A percentile compares a stretch with the other conserved stretches of the same genome.
Evolutionary conservation across 2,329 filamentous ascomycete genomes (phyloP).

Genomic region (Trichoderma koningiopsis): DNA sequence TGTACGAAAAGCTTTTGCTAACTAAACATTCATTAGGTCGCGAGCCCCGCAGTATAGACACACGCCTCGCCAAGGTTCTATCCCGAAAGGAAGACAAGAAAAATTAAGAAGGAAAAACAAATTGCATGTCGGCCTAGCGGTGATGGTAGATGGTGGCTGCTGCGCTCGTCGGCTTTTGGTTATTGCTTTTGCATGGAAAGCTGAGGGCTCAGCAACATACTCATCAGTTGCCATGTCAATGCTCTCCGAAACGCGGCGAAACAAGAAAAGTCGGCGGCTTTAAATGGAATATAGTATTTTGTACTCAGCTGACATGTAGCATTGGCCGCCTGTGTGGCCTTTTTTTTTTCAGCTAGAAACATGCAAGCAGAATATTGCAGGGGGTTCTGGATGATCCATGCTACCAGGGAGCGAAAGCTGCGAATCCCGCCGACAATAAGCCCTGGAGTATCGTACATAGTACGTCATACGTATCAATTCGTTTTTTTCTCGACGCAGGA

Average conservation of each 20-base stretch:
- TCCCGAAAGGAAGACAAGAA: background rate
- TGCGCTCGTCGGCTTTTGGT: background rate
- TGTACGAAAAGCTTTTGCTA: conserved; percentile 27
- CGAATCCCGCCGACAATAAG: conserved; percentile 9
- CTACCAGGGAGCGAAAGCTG: conserved; percentile 6
- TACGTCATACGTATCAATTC: background rate
- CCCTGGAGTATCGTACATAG: background rate
- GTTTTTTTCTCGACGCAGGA: background rate
- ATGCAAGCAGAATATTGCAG: conserved; percentile 9
- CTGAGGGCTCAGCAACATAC: background rate
- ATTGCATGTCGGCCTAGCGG: background rate
- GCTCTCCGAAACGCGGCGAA: background rate
- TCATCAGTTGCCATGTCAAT: background rate
- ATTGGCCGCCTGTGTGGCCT: background rate
- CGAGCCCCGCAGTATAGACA: conserved; percentile 25
- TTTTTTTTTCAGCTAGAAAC: conserved; percentile 25
- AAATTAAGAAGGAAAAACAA: background rate
- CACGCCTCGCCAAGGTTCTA: conserved; percentile 18
- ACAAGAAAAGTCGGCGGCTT: conserved; percentile 21
- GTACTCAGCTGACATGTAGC: conserved; percentile 11
- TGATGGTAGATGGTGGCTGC: conserved; percentile 18
- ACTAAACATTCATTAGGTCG: conserved; percentile 22
- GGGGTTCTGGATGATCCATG: conserved; percentile 17
- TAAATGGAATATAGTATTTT: background rate
- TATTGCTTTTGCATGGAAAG: background rate